Percentiles rank a stretch among this genome's conserved stretches.
phyloP scores from a whole-genome alignment of 106 monocot species.

The Dendrobium huoshanense region DNA sequence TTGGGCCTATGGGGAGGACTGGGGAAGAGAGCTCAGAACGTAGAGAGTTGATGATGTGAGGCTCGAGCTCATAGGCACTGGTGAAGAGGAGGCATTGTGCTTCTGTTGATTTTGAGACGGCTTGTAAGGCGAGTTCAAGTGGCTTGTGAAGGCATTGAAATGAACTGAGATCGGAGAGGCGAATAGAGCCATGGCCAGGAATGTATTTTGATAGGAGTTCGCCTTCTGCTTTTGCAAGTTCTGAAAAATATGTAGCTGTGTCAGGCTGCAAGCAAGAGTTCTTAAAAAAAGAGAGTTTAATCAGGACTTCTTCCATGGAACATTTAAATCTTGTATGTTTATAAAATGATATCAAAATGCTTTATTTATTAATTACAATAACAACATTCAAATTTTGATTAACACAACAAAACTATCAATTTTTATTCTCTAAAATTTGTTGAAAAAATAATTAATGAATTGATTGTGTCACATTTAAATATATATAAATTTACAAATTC shows the following conservation, averaged over 20 bases:
- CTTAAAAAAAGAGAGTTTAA: too few species aligned
- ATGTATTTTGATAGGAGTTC: conserved; percentile 24
- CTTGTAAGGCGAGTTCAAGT: background rate
- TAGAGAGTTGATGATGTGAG: conserved; percentile 23
- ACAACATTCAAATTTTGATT: too few species aligned
- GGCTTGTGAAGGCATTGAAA: background rate
- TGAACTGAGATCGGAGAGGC: conserved; percentile 19
- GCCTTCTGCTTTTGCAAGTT: conserved; percentile 16
- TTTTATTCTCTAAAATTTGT: too few species aligned
- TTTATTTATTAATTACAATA: too few species aligned
- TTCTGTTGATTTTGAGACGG: conserved; percentile 11
- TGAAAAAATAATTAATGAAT: too few species aligned
- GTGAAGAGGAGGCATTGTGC: conserved; percentile 52
- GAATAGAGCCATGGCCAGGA: conserved; percentile 16
- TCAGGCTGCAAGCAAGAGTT: too few species aligned
- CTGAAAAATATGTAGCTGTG: background rate
- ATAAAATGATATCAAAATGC: too few species aligned
- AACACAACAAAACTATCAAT: too few species aligned
- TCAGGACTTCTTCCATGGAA: too few species aligned
- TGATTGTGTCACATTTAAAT: too few species aligned
- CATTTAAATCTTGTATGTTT: too few species aligned
- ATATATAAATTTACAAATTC: too few species aligned
- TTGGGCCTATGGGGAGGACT: conserved; percentile 56
- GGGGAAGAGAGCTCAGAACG: conserved; percentile 25
- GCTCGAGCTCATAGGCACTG: conserved; percentile 53